These are phyloP conservation scores for Boletus reticulatus DNA, from an alignment of 768 basidiomycete species.

Conservation along the genomic window DNA sequence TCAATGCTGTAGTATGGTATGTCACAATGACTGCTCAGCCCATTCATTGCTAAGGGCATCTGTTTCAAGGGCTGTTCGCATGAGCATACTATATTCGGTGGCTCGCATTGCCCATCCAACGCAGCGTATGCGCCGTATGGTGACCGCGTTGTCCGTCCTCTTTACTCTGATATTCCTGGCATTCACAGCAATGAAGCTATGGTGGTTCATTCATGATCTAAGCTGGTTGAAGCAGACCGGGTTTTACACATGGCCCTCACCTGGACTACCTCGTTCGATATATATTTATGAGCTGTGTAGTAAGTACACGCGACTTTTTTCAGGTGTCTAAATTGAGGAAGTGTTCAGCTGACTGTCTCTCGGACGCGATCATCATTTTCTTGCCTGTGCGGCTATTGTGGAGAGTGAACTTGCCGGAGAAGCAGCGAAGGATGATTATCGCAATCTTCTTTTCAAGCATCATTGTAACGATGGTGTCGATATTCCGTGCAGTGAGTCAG, in stretches of 20 bases:
- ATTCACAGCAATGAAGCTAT: constrained; percentile 6
- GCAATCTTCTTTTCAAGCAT: constrained; percentile 10
- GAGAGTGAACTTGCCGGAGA: constrained; percentile 12
- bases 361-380: constrained; percentile 15
- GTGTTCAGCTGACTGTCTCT: constrained; percentile 21
- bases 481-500: constrained; percentile 16
- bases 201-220: constrained; percentile 7
- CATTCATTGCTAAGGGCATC: background rate
- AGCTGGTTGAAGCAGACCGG: constrained; percentile 3
- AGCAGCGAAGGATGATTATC: constrained; percentile 15
- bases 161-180: constrained; percentile 10
- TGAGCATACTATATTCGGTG: constrained; percentile 21
- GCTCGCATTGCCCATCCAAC: constrained; percentile 18
- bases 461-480: constrained; percentile 7
- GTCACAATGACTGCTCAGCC: background rate
- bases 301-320: constrained; percentile 7
- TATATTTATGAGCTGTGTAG: constrained; percentile 12
- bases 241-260: background rate
- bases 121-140: constrained; percentile 1
- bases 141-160: constrained; percentile 5
- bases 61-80: constrained; percentile 18
- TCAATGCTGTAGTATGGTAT: constrained; percentile 17
- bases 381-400: constrained; percentile 10
- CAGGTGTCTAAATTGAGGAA: background rate
- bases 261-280: constrained; percentile 2